A percentile compares a stretch with the other conserved stretches of the same genome.
Conservation (phyloP, 768 basidiomycete species). For the Gloeopeniophorella convolvens region DNA sequence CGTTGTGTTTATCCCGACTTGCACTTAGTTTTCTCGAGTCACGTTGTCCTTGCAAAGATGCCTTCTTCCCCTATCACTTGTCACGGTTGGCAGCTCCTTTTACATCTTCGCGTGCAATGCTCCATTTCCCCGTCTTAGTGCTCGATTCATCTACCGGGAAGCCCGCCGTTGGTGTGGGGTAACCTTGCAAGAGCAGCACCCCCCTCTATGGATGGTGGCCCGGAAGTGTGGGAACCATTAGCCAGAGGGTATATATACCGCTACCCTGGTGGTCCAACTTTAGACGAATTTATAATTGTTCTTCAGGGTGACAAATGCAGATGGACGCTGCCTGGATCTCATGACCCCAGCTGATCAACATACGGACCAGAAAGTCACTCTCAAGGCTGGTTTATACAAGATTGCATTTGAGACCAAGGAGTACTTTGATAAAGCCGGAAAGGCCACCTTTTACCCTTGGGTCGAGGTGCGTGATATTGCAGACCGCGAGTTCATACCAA, state of each 20-base stretch:
- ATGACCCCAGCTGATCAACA: slow-evolving; percentile 50
- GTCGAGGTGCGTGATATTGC: slow-evolving; percentile 58
- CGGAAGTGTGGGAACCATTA: slow-evolving; percentile 45
- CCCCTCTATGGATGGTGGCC: slow-evolving; percentile 25
- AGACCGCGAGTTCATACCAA: not conserved
- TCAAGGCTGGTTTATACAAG: slow-evolving; percentile 69
- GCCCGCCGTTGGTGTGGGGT: slow-evolving; percentile 70
- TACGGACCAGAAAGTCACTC: slow-evolving; percentile 37
- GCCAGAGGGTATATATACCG: slow-evolving; percentile 49
- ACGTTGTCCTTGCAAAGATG: not conserved
- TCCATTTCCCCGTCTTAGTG: slow-evolving; percentile 39
- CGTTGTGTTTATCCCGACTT: no score
- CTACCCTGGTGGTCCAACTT: not conserved
- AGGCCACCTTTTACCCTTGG: slow-evolving; percentile 81
- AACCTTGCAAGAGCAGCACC: slow-evolving; percentile 47
- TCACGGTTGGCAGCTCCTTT: slow-evolving; percentile 50
- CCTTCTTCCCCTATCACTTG: slow-evolving; percentile 83
- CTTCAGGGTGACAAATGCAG: slow-evolving; percentile 62
- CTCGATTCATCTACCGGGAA: slow-evolving; percentile 81
- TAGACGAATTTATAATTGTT: slow-evolving; percentile 11
- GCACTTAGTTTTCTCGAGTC: no score
- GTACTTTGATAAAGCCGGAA: slow-evolving; percentile 62
- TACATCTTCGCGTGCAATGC: not conserved
- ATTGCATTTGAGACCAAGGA: slow-evolving; percentile 77
- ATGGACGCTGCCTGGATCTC: slow-evolving; percentile 80